phyloP scores from a whole-genome alignment of 305 asterid genomes.

The Fraxinus platypoda region DNA sequence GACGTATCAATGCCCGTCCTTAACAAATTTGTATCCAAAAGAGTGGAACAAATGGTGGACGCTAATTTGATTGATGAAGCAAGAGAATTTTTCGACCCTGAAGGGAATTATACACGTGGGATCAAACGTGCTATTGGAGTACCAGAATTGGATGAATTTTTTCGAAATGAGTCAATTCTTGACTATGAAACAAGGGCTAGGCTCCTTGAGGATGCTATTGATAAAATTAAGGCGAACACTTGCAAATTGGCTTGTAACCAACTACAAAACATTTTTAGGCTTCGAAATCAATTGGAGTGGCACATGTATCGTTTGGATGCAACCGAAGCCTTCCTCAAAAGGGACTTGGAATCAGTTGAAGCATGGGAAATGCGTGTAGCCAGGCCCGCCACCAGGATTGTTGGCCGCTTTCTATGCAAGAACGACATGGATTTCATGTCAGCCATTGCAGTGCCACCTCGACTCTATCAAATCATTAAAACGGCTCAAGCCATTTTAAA shows the following conservation, averaged over 20 bases:
- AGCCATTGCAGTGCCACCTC: slow-evolving; percentile 22
- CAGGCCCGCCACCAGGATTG: slow-evolving; percentile 44
- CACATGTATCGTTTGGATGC: slow-evolving; percentile 56
- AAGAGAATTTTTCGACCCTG: slow-evolving; percentile 38
- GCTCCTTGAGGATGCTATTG: slow-evolving; percentile 41
- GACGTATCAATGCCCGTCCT: slow-evolving; percentile 45
- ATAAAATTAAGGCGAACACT: slow-evolving; percentile 51
- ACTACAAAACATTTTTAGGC: slow-evolving; percentile 45
- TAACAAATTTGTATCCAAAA: slow-evolving; percentile 47
- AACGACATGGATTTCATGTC: slow-evolving; percentile 28
- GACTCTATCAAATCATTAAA: background rate
- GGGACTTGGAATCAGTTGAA: slow-evolving; percentile 37
- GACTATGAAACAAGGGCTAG: slow-evolving; percentile 9
- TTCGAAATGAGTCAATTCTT: slow-evolving; percentile 24
- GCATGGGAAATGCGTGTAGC: slow-evolving; percentile 64
- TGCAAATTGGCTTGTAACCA: slow-evolving; percentile 51
- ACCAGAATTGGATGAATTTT: slow-evolving; percentile 57
- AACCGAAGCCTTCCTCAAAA: slow-evolving; percentile 56
- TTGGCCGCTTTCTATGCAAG: slow-evolving; percentile 40
- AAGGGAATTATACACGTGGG: slow-evolving; percentile 54
- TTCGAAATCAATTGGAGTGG: slow-evolving; percentile 47
- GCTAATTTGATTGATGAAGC: slow-evolving; percentile 62
- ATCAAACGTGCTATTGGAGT: slow-evolving; percentile 68
- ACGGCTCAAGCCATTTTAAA: background rate
- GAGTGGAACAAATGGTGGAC: slow-evolving; percentile 64